A percentile compares a stretch with the other conserved stretches of the same genome.
Evolutionary conservation across 2,329 filamentous ascomycete genomes (phyloP).

Genomic region (Sphaerulina musiva): DNA sequence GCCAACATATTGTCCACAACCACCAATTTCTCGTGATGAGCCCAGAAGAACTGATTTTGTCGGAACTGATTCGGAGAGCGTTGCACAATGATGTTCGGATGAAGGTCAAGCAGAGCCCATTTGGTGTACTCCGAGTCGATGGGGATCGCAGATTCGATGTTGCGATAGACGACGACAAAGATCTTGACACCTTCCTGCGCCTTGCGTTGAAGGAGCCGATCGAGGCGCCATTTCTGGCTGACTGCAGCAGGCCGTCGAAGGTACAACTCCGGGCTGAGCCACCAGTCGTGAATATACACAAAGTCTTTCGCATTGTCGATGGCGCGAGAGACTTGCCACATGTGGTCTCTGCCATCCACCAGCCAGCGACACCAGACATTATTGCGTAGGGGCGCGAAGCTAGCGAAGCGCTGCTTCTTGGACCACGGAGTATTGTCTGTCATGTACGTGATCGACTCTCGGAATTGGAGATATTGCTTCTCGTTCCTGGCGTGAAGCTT

Average conservation of each 20-base stretch:
- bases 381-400: conserved; percentile 82
- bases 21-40: conserved; percentile 97
- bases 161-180: conserved; percentile 95
- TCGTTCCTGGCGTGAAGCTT: conserved; percentile 89
- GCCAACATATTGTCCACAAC: conserved; percentile 93
- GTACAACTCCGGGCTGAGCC: conserved; percentile 93
- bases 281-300: conserved; percentile 99
- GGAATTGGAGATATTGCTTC: conserved; percentile 81
- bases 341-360: conserved; percentile 93
- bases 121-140: conserved; percentile 99
- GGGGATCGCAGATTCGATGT: conserved; percentile 92
- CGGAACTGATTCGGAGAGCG: conserved; percentile 95
- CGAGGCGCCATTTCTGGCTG: conserved; percentile 95
- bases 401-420: conserved; percentile 76
- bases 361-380: conserved; percentile 92
- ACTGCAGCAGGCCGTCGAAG: conserved; percentile 89
- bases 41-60: conserved; percentile 99
- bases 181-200: conserved; percentile 93
- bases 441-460: conserved; percentile 88
- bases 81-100: conserved; percentile 94
- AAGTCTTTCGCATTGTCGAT: conserved; percentile 97
- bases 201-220: conserved; percentile 86
- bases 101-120: conserved; percentile 86
- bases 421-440: conserved; percentile 75
- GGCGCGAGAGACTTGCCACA: conserved; percentile 97